These are phyloP conservation scores for Calonectria multiphialidica DNA, from an alignment of 2,329 filamentous ascomycete species.

Conservation along the genomic window DNA sequence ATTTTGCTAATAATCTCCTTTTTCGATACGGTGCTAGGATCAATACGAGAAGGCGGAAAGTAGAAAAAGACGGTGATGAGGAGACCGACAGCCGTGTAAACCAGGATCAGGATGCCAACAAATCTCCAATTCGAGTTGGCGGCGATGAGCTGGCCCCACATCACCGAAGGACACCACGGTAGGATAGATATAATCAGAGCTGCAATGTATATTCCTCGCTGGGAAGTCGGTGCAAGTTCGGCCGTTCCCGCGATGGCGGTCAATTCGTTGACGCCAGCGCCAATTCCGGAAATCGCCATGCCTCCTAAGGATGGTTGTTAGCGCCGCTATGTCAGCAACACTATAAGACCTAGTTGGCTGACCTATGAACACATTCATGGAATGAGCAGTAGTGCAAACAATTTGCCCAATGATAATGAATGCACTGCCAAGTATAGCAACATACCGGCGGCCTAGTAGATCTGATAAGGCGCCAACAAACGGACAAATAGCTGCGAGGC, in stretches of 20 bases:
- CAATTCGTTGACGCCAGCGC: not conserved
- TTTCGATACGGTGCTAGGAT: not conserved
- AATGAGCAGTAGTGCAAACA: not conserved
- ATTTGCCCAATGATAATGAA: not conserved
- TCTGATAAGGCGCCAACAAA: not conserved
- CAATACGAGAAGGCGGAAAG: not conserved
- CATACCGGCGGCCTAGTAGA: not conserved
- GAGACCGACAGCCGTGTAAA: not conserved
- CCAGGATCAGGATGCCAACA: not conserved
- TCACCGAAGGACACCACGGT: not conserved
- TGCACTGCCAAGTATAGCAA: not conserved
- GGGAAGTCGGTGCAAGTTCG: not conserved
- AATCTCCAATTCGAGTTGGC: not conserved
- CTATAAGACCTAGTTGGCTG: no score
- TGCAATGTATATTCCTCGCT: not conserved
- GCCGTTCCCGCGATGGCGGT: not conserved
- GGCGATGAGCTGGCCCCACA: not conserved
- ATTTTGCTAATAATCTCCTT: not conserved
- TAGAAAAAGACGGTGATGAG: not conserved
- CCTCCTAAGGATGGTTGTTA: not conserved
- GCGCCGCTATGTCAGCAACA: no score
- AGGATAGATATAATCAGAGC: not conserved
- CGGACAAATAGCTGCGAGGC: not conserved
- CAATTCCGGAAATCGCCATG: not conserved
- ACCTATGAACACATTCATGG: not conserved